A percentile compares a stretch with the other conserved stretches of the same genome.
These are phyloP conservation scores for Globisporangium spiculum DNA, from an alignment of 352 stramenopile genomes.

Conservation along the genomic window DNA sequence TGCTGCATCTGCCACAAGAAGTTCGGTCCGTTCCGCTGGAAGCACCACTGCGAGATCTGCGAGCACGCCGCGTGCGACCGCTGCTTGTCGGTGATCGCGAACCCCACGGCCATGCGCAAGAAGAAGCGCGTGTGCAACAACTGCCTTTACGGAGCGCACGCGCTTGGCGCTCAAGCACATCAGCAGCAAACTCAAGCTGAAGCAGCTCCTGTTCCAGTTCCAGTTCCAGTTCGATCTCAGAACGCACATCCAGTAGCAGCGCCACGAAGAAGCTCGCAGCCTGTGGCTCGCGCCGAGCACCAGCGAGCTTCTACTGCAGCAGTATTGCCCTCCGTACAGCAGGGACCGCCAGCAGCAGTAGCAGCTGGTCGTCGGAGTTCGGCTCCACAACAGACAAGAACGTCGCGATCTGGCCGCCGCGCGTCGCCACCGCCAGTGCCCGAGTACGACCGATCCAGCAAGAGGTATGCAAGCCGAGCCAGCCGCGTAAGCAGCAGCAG, in stretches of 20 bases:
- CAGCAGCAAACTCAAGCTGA: constrained; percentile 1
- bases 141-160: constrained; percentile 57
- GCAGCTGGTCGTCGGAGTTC: neutral
- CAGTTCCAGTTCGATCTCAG: neutral
- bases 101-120: constrained; percentile 40
- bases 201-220: neutral
- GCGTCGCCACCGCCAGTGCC: constrained; percentile 9
- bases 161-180: constrained; percentile 14
- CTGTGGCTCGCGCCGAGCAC: neutral
- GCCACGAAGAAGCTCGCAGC: neutral
- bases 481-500: constrained; percentile 7
- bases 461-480: constrained; percentile 3
- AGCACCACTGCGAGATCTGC: constrained; percentile 64
- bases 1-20: constrained; percentile 60
- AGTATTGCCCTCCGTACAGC: neutral
- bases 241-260: neutral
- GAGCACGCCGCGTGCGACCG: constrained; percentile 55
- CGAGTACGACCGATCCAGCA: constrained; percentile 17
- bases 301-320: neutral
- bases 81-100: constrained; percentile 59
- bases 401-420: constrained; percentile 5
- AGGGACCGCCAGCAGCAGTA: neutral
- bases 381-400: constrained; percentile 18
- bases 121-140: constrained; percentile 70
- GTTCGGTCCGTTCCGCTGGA: constrained; percentile 78